A percentile compares a stretch with the other conserved stretches of the same genome.
Conservation (phyloP, 306 rosid genomes). For the Ammopiptanthus mongolicus region DNA sequence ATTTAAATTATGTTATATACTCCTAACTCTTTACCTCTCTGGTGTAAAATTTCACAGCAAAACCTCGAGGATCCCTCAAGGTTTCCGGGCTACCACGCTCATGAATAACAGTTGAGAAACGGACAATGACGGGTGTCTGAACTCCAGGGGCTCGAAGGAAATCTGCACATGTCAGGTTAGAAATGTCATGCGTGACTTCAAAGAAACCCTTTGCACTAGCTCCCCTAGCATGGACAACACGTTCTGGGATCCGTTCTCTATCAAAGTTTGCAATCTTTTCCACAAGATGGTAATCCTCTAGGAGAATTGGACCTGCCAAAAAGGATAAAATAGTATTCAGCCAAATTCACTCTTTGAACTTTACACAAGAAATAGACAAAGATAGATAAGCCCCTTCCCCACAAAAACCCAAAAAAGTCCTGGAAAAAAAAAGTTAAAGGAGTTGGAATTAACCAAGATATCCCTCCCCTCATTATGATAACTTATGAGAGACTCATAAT, state of each 20-base stretch:
- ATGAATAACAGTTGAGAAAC: conserved; percentile 91
- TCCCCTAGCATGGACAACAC: conserved; percentile 98
- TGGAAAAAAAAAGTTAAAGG: neutral
- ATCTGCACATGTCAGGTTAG: conserved; percentile 87
- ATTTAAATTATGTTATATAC: neutral
- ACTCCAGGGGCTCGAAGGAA: conserved; percentile 95
- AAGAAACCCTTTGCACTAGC: conserved; percentile 99
- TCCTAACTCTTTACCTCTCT: conserved; percentile 53
- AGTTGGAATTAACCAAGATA: neutral
- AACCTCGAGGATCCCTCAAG: conserved; percentile 82
- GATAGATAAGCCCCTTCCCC: neutral
- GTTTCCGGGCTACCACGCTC: conserved; percentile 99
- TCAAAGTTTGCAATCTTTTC: conserved; percentile 88
- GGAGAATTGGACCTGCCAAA: conserved; percentile 84
- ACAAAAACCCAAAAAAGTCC: neutral
- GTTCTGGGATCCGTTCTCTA: conserved; percentile 88
- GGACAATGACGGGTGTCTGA: conserved; percentile 91
- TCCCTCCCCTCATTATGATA: neutral
- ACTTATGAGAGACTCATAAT: neutral
- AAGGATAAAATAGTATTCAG: neutral
- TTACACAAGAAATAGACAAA: neutral
- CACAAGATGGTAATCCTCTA: conserved; percentile 91
- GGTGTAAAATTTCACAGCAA: conserved; percentile 85
- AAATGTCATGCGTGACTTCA: conserved; percentile 88
- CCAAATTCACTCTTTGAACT: neutral